phyloP scores from a whole-genome alignment of 306 rosid genomes.

The Quercus robur region DNA sequence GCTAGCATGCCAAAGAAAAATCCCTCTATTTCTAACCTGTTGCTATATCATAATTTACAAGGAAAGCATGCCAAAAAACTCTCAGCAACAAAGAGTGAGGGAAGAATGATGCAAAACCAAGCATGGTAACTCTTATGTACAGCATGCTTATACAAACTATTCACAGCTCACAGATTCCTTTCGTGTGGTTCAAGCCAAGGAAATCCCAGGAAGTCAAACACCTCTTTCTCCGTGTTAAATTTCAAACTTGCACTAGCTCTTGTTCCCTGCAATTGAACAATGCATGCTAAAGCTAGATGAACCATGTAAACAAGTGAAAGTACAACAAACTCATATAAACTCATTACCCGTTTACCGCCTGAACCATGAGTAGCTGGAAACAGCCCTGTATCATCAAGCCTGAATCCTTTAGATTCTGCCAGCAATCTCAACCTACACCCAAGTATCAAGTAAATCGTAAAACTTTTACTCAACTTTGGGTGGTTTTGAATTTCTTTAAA shows the following conservation, averaged over 20 bases:
- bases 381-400: conserved; percentile 87
- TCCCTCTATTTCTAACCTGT: too few relatives aligned
- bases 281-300: not conserved
- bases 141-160: conserved; percentile 2
- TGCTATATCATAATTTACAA: not conserved
- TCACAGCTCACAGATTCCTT: conserved; percentile 61
- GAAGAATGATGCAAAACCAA: not conserved
- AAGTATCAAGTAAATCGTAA: not conserved
- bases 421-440: conserved; percentile 72
- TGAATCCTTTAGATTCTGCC: conserved; percentile 89
- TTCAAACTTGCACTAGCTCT: conserved; percentile 74
- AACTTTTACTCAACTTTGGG: not conserved
- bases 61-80: not conserved
- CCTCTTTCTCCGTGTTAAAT: conserved; percentile 67
- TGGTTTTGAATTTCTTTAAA: not conserved
- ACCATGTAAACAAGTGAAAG: not conserved
- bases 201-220: conserved; percentile 78
- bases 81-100: not conserved
- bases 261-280: conserved; percentile 50
- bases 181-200: conserved; percentile 88
- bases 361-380: conserved; percentile 70
- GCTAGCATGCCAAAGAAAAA: not conserved
- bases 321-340: not conserved
- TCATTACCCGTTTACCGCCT: conserved; percentile 62
- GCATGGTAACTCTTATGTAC: not conserved